Evolutionary conservation across 306 rosid genomes (phyloP).

Genomic region (Argentina anserina): DNA sequence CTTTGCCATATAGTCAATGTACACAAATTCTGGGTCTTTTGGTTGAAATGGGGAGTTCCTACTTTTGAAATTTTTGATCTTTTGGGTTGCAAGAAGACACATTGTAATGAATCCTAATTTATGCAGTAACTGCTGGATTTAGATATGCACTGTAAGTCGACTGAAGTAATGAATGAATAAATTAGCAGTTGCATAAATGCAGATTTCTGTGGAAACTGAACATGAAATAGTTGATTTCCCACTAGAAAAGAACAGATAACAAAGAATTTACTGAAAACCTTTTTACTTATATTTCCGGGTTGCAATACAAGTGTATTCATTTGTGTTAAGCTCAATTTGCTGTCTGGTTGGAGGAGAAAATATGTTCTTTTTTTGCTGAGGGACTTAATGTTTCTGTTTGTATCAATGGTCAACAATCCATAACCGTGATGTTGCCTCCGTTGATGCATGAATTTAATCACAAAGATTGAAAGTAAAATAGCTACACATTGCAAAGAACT

Average conservation of each 20-base stretch:
- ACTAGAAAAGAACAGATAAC: background rate
- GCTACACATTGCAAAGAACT: background rate
- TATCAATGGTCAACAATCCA: background rate
- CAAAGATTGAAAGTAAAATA: background rate
- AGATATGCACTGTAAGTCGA: background rate
- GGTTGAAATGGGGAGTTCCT: background rate
- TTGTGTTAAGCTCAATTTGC: background rate
- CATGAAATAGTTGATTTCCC: background rate
- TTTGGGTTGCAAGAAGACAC: background rate
- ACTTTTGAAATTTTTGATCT: background rate
- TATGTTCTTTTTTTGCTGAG: background rate
- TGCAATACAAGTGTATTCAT: background rate
- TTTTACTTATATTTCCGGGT: background rate
- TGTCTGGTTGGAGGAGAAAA: background rate
- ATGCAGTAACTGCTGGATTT: background rate
- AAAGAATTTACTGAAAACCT: too few relatives aligned
- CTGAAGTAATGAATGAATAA: background rate
- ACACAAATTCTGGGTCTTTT: background rate
- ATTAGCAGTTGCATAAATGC: background rate
- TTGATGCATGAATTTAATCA: background rate
- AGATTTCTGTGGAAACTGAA: background rate
- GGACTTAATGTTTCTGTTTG: background rate
- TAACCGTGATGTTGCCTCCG: background rate
- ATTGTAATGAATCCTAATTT: background rate
- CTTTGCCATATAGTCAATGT: conserved; percentile 4